Evolutionary conservation across 352 stramenopile genomes (phyloP), one percentile per base, ranked within the genome.

Genomic region (Phytophthora sansomeana): DNA sequence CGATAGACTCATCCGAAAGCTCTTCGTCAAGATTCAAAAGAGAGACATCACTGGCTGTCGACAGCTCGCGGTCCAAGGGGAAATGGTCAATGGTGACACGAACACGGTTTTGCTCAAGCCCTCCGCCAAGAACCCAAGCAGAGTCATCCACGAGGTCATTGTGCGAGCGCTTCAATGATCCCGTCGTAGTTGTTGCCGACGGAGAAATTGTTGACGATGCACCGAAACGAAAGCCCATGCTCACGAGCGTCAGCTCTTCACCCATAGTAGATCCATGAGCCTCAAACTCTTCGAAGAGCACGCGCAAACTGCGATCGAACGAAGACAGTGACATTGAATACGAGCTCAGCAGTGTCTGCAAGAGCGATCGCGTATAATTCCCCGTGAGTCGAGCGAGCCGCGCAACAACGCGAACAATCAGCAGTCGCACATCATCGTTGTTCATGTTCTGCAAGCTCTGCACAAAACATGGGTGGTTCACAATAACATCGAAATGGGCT

Each of bases 81-180:
- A 94, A 96, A 17, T 67, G 55, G 41, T 94, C 87, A 57, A 94
- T 81, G 0, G 85, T 93, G 6, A 77, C 80, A 52, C 85, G 83
- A 49, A 94, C 66, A 44, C 84, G 85, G n/a, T 50, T 51, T 9
- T 77, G 63, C 39, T 93, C 87, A 5, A 96, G 74, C 4, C 83
- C 87, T 19, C 87, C 87, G 19, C 64, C 76, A 28, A 91, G 61
- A 7, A 94, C 42, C 85, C 85, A 92, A 7, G 77, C 69, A 4
- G 81, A 87, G 44, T 94, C 83, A 29, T 93, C 76, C 5, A 91
- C 66, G 10, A 92, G 58, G 39, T 93, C 83, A 17, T 68, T 64
- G 48, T 64, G 60, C 32, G 58, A 72, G 49, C 32, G 69, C 74
- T 68, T 89, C 51, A 55, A 81, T 58, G 17, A 79, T 26, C 14